These are phyloP conservation scores for Piper longum DNA, from an alignment of 164 flowering plant species.

Conservation along the genomic window DNA sequence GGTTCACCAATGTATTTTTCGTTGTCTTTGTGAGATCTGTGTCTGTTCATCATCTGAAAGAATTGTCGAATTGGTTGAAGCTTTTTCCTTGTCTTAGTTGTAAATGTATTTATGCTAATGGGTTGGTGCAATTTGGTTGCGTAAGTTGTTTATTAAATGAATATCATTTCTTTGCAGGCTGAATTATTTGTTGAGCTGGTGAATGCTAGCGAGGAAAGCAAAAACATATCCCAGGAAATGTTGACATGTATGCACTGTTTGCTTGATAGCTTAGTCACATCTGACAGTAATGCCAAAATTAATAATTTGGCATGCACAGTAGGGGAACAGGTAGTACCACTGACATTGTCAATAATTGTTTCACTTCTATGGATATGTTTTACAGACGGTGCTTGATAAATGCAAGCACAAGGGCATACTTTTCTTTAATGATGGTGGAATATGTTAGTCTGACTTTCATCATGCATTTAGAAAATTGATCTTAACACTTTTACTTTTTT, in stretches of 20 bases:
- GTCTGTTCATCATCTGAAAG: constrained; percentile 32
- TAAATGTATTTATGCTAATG: neutral
- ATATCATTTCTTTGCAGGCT: constrained; percentile 30
- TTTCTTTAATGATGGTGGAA: no score
- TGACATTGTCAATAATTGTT: constrained; percentile 24
- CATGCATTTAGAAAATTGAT: no score
- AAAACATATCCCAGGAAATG: constrained; percentile 27
- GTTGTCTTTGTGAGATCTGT: constrained; percentile 43
- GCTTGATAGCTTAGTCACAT: constrained; percentile 22
- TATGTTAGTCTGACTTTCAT: no score
- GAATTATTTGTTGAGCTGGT: constrained; percentile 22
- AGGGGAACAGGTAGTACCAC: constrained; percentile 21
- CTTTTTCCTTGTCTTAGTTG: neutral
- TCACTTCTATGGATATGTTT: neutral
- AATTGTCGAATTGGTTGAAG: constrained; percentile 51
- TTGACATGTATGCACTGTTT: constrained; percentile 31
- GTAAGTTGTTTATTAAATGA: neutral
- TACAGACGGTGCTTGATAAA: no score
- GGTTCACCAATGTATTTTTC: constrained; percentile 41
- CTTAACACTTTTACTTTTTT: no score
- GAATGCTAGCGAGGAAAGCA: constrained; percentile 22
- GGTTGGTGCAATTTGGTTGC: neutral
- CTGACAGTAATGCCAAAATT: constrained; percentile 12
- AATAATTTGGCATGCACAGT: constrained; percentile 9
- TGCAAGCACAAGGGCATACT: no score